A percentile compares a stretch with the other conserved stretches of the same genome.
These are phyloP conservation scores for Candolleomyces eurysporus DNA, from an alignment of 768 basidiomycete genomes.

Conservation along the genomic window DNA sequence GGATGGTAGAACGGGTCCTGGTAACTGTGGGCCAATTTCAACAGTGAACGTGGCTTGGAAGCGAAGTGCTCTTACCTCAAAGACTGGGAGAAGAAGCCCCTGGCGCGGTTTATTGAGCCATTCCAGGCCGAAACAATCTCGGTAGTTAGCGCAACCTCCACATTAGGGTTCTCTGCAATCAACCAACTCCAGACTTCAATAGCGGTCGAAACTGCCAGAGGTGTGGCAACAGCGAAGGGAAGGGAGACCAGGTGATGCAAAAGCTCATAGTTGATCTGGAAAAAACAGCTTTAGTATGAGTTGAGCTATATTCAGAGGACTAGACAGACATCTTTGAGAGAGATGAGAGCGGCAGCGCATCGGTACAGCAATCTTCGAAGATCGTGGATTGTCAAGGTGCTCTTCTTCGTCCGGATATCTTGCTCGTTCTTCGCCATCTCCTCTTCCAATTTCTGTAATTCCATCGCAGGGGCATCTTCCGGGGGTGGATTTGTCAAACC, in stretches of 20 bases:
- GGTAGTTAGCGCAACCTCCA: constrained; percentile 81
- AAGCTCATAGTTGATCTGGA: constrained; percentile 79
- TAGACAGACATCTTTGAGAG: constrained; percentile 52
- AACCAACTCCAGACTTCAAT: constrained; percentile 98
- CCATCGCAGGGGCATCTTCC: constrained; percentile 52
- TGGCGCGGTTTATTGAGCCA: constrained; percentile 69
- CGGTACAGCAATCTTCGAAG: constrained; percentile 84
- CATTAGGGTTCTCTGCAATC: constrained; percentile 76
- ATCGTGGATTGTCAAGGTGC: constrained; percentile 75
- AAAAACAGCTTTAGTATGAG: not conserved
- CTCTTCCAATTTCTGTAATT: constrained; percentile 63
- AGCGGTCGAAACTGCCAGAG: constrained; percentile 79
- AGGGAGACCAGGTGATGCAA: constrained; percentile 84
- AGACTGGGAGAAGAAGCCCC: constrained; percentile 78
- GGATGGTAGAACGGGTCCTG: constrained; percentile 86
- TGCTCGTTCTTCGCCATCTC: constrained; percentile 66
- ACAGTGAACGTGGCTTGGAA: not conserved
- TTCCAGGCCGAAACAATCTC: constrained; percentile 90
- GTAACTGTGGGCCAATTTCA: constrained; percentile 50
- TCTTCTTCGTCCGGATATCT: constrained; percentile 70
- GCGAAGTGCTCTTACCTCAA: constrained; percentile 62
- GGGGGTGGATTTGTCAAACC: constrained; percentile 63
- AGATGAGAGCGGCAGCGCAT: constrained; percentile 79
- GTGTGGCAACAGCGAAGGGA: constrained; percentile 88
- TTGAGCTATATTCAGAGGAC: not conserved